Conservation (phyloP, 306 rosid species). For the Cucumis cinereus region DNA sequence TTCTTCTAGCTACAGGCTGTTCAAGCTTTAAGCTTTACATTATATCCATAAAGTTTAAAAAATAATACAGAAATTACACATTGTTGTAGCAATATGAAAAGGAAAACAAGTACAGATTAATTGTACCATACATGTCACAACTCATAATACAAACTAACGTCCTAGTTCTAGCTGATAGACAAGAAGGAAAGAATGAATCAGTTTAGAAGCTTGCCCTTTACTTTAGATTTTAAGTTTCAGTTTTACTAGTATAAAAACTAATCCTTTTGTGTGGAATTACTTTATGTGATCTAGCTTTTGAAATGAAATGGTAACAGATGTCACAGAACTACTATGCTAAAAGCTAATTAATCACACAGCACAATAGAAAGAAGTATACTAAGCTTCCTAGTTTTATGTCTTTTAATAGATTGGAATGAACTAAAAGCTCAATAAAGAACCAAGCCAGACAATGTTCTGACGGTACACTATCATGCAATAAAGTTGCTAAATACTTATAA, state of each 20-base stretch:
- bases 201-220: background rate
- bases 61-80: background rate
- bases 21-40: background rate
- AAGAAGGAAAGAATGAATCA: background rate
- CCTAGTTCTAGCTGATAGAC: background rate
- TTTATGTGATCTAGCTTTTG: background rate
- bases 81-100: background rate
- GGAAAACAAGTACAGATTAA: background rate
- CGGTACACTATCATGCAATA: background rate
- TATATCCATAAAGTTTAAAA: too few relatives aligned
- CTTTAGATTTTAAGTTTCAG: background rate
- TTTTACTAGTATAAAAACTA: background rate
- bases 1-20: background rate
- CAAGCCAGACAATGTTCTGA: background rate
- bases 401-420: background rate
- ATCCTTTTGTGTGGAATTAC: background rate
- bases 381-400: background rate
- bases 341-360: background rate
- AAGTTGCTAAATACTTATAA: background rate
- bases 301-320: background rate
- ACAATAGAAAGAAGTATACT: background rate
- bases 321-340: background rate
- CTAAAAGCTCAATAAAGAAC: background rate
- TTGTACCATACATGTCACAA: too few relatives aligned
- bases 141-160: background rate